Base-by-base conservation (phyloP, 2,329 filamentous ascomycete species). In the Trichoderma brevicompactum region DNA sequence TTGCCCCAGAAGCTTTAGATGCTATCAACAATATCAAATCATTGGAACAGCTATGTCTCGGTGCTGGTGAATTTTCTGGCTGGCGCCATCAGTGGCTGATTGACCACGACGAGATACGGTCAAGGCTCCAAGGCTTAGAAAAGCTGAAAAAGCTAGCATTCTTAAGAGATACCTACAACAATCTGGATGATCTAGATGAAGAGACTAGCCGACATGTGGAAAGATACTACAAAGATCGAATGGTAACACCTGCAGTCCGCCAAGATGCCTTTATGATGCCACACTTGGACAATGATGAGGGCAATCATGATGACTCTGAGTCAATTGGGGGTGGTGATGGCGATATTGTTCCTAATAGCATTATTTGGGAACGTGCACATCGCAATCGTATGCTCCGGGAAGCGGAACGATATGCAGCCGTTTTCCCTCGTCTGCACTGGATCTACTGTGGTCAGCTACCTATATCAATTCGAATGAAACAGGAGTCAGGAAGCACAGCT, bases 371-470 rank as follows among this genome's bases (percentile, higher is more conserved):
- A 36, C 36, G 46, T 43, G 46, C 58, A 17, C 58, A 62, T 10
- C 58, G 48, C 23, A 52, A 62, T 19, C 46, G 48, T 4, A 62
- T 62, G 59, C 46, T 62, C 23, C 7, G n/a, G 13, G 59, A 62
- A n/a, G 59, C 59, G 19, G 59, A 62, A n/a, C 10, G 17, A 12
- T 62, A 62, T 2, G 38, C 48, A 38, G 28, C 1, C 8, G 19
- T 34, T 2, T 62, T 62, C 0, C 59, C 48, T 7, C n/a, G 5
- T 19, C 36, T 62, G 38, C 32, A 43, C n/a, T 62, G 59, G 59
- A 13, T 53, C 6, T 52, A 53, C 40, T 62, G 59, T 5, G 59
- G 46, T 7, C 59, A 62, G 23, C 12, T 41, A 17, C 23, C 59
- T 8, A 62, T 62, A 36, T 49, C 56, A n/a, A 43, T 60, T 5